Evolutionary conservation across 202 grass and related monocot species (phyloP).

Genomic region (Tripidium arundinaceum): DNA sequence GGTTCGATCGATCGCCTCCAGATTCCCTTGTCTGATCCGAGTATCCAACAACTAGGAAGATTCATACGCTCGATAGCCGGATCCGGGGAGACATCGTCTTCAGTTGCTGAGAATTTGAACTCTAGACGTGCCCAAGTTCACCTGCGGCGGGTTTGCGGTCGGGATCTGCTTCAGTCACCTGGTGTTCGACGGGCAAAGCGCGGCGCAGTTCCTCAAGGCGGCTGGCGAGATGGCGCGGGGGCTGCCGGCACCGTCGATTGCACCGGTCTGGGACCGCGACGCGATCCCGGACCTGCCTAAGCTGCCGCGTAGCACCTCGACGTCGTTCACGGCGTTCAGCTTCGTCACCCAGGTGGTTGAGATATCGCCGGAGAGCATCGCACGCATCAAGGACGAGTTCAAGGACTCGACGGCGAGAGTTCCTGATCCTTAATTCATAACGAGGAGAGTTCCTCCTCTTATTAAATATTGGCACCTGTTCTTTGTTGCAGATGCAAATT

Average conservation of each 20-base stretch:
- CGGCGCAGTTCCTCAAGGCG: conserved; percentile 54
- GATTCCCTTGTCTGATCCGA: background rate
- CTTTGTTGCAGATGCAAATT: background rate
- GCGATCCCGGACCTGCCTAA: conserved; percentile 62
- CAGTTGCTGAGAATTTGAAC: conserved; percentile 1
- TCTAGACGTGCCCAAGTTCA: conserved; percentile 56
- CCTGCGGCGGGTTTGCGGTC: conserved; percentile 55
- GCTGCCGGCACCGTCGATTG: conserved; percentile 36
- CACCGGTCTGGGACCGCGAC: conserved; percentile 56
- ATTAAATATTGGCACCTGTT: background rate
- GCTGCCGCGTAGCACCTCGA: conserved; percentile 30
- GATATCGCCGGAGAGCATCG: conserved; percentile 58
- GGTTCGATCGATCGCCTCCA: conserved; percentile 22
- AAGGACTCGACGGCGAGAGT: conserved; percentile 23
- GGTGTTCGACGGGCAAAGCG: conserved; percentile 62
- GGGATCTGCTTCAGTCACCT: conserved; percentile 71
- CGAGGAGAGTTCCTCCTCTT: too few relatives aligned
- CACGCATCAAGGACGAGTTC: conserved; percentile 50
- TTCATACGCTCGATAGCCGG: background rate
- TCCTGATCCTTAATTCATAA: too few relatives aligned
- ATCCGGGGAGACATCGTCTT: background rate
- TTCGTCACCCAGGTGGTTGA: conserved; percentile 57
- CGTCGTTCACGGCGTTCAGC: conserved; percentile 42
- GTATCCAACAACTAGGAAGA: background rate
- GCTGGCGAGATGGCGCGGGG: conserved; percentile 60